Conservation (phyloP, 768 basidiomycete species). For the Amanita brunnescens region DNA sequence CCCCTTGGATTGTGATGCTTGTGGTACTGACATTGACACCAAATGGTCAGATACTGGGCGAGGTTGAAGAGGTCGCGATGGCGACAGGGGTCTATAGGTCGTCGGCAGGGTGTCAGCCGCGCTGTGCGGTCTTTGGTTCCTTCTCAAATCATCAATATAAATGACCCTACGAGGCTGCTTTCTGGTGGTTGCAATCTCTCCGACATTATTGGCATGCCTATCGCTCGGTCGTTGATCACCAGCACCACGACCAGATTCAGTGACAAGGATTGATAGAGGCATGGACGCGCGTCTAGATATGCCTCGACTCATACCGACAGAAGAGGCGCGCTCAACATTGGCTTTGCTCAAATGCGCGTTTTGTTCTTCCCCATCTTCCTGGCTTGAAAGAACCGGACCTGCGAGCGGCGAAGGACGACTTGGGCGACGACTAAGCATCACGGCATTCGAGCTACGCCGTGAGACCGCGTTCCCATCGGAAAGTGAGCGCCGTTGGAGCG, state of each 20-base stretch:
- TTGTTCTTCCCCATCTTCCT: neutral
- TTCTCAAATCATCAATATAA: neutral
- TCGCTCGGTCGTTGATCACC: neutral
- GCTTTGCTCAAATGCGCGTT: neutral
- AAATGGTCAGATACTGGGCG: neutral
- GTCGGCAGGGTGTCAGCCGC: neutral
- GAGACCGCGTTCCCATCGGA: neutral
- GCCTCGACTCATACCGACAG: too few species aligned
- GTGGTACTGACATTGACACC: neutral
- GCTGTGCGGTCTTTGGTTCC: neutral
- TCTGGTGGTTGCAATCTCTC: neutral
- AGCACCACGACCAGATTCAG: neutral
- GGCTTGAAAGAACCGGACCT: neutral
- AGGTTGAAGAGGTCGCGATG: neutral
- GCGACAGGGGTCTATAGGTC: neutral
- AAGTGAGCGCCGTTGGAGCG: neutral
- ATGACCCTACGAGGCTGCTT: neutral
- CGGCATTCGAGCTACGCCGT: neutral
- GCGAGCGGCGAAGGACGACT: neutral
- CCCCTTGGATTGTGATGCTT: too few species aligned
- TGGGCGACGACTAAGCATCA: neutral
- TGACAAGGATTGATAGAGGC: neutral
- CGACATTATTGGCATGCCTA: too few species aligned
- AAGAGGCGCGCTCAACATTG: neutral
- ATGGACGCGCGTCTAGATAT: neutral